A percentile compares a stretch with the other conserved stretches of the same genome.
Conservation (phyloP, 1,284 basidiomycete genomes). For the Polyporus tsugae region DNA sequence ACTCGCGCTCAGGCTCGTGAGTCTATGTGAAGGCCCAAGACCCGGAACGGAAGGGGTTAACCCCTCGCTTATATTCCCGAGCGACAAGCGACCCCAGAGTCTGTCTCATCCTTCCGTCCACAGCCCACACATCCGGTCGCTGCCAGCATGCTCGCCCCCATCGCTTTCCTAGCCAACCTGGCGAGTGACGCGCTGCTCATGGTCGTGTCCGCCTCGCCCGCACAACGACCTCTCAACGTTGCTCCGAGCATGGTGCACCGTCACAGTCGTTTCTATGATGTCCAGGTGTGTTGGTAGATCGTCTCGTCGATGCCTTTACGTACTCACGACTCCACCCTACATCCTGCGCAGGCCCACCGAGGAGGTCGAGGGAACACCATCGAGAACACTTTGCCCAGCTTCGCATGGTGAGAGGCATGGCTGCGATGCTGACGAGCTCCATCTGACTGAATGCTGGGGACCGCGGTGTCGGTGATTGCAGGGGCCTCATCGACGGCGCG, state of each 20-base stretch:
- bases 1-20: background rate
- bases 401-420: conserved; percentile 66
- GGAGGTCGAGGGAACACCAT: conserved; percentile 78
- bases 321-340: conserved; percentile 17
- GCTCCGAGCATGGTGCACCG: conserved; percentile 10
- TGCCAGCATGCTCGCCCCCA: conserved; percentile 32
- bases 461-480: conserved; percentile 33
- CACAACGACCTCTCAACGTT: conserved; percentile 28
- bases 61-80: conserved; percentile 7
- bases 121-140: background rate
- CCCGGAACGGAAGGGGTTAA: conserved; percentile 1
- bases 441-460: conserved; percentile 7
- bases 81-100: background rate
- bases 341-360: conserved; percentile 69
- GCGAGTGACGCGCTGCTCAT: conserved; percentile 32
- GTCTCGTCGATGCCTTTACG: conserved; percentile 25
- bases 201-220: conserved; percentile 31
- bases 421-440: background rate
- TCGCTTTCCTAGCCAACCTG: conserved; percentile 32
- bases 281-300: conserved; percentile 38
- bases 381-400: conserved; percentile 75
- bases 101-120: background rate
- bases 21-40: background rate
- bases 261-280: conserved; percentile 38
- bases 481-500: conserved; percentile 77